A percentile compares a stretch with the other conserved stretches of the same genome.
phyloP scores from a whole-genome alignment of 169 alveolate species.

The Plasmodium gallinaceum region DNA sequence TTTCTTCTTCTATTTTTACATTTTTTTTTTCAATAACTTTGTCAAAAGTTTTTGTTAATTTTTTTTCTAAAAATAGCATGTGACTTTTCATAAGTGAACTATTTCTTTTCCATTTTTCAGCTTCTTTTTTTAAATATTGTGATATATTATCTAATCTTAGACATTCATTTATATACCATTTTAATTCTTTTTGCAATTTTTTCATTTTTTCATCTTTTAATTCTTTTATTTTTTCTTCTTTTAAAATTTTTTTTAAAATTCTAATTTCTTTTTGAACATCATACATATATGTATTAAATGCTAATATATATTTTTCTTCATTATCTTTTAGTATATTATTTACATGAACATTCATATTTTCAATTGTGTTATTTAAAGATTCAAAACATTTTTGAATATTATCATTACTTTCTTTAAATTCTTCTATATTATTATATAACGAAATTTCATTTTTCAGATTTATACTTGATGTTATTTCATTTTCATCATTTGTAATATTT shows the following conservation, averaged over 20 bases:
- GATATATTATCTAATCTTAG: slow-evolving; percentile 58
- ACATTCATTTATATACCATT: slow-evolving; percentile 75
- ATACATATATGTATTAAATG: slow-evolving; percentile 74
- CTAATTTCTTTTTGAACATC: slow-evolving; percentile 74
- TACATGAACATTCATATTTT: slow-evolving; percentile 51
- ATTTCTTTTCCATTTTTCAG: slow-evolving; percentile 77
- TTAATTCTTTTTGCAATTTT: slow-evolving; percentile 61
- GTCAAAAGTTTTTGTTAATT: slow-evolving; percentile 41
- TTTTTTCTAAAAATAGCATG: slow-evolving; percentile 60
- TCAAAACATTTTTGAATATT: slow-evolving; percentile 50
- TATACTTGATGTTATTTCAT: not conserved
- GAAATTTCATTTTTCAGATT: not conserved
- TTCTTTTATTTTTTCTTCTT: slow-evolving; percentile 70
- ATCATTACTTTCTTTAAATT: slow-evolving; percentile 14
- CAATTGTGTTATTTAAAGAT: slow-evolving; percentile 53
- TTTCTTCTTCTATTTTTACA: slow-evolving; percentile 9
- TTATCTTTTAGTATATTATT: slow-evolving; percentile 53
- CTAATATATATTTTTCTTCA: slow-evolving; percentile 69
- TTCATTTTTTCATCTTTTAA: slow-evolving; percentile 64
- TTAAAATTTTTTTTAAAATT: slow-evolving; percentile 44
- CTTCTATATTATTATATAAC: not conserved
- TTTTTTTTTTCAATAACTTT: slow-evolving; percentile 35
- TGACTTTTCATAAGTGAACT: slow-evolving; percentile 72
- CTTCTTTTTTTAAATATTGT: slow-evolving; percentile 66
- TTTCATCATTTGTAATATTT: not conserved